Base-by-base conservation (phyloP, 257 asterid genomes). In the Capsicum rhomboideum region DNA sequence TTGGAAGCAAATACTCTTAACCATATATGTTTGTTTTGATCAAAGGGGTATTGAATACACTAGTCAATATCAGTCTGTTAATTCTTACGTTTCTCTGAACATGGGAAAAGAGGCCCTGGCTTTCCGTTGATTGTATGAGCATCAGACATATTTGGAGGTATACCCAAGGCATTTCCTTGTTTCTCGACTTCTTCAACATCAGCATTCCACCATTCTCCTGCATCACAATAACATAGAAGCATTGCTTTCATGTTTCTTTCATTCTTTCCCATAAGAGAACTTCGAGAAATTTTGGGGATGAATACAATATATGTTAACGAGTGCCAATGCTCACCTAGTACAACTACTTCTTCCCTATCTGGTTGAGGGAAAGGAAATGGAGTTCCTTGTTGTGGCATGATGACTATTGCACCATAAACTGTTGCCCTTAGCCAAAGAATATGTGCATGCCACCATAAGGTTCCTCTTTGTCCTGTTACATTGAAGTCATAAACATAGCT, bases 391-490 rank as follows among this genome's bases (percentile, higher is more conserved):
- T 87, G 79, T 13, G 94, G 92, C 87, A 87, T 17, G 29, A 89
- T 88, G 4, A 89, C 92, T 42, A 91, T 85, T 64, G 94, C 92
- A 67, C 93, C 95, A 87, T 91, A 88, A 12, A 92, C 91, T 0
- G 94, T 92, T 18, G 94, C 93, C 67, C 97, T 87, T 9, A 92
- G 93, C 94, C 97, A 92, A 53, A 90, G 86, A 83, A 91, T 91
- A 80, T 92, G 97, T 64, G 97, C 97, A 84, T 92, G 97, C 94
- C 97, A 92, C 94, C 94, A 91, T 7, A 92, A 58, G 53, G 97
- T 92, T 11, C 97, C 97, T 87, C 93, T 86, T 83, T 92, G 97
- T 44, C 91, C 94, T 29, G 93, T 91, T 34, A 92, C 90, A 77
- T 91, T 92, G 86, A 92, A 91, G 69, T 89, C 93, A 61, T 92